A percentile compares a stretch with the other conserved stretches of the same genome.
These are phyloP conservation scores for Bacterosira constricta DNA, from an alignment of 108 stramenopile species.

Conservation along the genomic window DNA sequence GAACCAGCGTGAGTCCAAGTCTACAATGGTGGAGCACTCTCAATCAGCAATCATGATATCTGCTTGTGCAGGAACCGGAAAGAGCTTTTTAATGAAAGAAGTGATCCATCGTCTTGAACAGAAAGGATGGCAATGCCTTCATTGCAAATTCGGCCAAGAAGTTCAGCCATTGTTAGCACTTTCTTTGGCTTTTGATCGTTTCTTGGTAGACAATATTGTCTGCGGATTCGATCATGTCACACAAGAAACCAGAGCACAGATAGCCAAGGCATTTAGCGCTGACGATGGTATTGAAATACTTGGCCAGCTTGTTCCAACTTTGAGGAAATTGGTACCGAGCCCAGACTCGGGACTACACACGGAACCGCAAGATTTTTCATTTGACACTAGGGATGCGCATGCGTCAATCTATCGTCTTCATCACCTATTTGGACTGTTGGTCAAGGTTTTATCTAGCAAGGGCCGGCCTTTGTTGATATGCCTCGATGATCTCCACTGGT, in stretches of 20 bases:
- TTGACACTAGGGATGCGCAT: neutral
- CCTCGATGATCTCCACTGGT: constrained; percentile 18
- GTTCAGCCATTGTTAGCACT: neutral
- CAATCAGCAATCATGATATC: neutral
- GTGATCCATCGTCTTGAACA: neutral
- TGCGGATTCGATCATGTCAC: no score
- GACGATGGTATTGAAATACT: neutral
- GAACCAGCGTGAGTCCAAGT: no score
- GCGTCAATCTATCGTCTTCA: neutral
- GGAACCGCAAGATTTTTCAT: neutral
- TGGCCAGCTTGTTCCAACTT: neutral
- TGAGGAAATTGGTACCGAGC: neutral
- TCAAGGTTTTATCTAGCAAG: constrained; percentile 4
- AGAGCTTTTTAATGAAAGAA: constrained; percentile 5
- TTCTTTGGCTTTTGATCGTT: constrained; percentile 7
- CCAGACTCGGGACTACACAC: neutral
- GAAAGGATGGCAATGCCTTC: constrained; percentile 3
- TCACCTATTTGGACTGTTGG: neutral
- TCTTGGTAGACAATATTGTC: neutral
- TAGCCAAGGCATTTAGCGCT: neutral
- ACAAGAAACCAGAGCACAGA: neutral
- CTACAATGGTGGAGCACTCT: neutral
- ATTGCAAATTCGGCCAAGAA: constrained; percentile 9
- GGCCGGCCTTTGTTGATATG: neutral
- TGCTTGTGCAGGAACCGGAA: neutral